Conservation (phyloP, 805 yeast genomes). For the Priceomyces castillae region DNA sequence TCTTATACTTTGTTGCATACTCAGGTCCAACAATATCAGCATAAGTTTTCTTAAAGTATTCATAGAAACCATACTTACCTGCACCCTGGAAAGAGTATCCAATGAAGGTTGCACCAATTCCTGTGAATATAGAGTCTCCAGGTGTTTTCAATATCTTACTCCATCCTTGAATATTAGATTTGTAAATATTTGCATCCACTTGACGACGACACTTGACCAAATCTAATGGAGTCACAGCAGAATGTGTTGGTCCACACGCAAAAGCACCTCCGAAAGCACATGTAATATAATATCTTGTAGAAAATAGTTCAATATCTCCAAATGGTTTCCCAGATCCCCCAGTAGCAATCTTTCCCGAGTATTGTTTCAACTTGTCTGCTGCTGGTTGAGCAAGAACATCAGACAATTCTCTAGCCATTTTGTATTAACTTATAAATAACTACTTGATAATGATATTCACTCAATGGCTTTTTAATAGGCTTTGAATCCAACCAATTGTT, state of each 20-base stretch:
- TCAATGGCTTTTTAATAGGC: too few relatives aligned
- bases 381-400: conserved; percentile 32
- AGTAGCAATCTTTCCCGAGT: conserved; percentile 8
- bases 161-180: conserved; percentile 81
- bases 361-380: conserved; percentile 23
- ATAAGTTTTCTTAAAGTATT: conserved; percentile 80
- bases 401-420: conserved; percentile 14
- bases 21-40: conserved; percentile 64
- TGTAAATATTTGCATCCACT: conserved; percentile 71
- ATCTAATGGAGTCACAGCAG: conserved; percentile 90
- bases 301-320: conserved; percentile 46
- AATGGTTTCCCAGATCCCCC: conserved; percentile 11
- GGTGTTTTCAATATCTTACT: conserved; percentile 65
- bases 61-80: conserved; percentile 95
- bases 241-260: conserved; percentile 97
- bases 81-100: conserved; percentile 97
- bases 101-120: conserved; percentile 86
- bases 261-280: conserved; percentile 76
- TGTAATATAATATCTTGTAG: conserved; percentile 64
- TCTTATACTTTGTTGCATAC: conserved; percentile 59
- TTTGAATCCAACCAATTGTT: too few relatives aligned
- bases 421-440: too few relatives aligned
- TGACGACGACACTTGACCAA: conserved; percentile 92
- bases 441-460: too few relatives aligned
- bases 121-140: conserved; percentile 83